phyloP scores from a whole-genome alignment of 1,284 basidiomycete species.

The Sanghuangporus sanghuang region DNA sequence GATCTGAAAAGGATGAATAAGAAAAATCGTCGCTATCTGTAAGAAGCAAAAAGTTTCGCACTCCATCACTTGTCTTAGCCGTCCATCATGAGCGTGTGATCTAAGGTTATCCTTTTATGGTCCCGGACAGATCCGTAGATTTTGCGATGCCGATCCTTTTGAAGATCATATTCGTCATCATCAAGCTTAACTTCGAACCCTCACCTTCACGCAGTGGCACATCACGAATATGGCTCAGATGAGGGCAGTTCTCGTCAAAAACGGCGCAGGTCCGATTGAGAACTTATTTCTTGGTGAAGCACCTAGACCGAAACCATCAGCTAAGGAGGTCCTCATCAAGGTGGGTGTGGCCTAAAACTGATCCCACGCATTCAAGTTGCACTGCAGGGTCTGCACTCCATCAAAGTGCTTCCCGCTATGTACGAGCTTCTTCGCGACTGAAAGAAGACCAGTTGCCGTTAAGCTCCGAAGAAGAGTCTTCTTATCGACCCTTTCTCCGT shows the following conservation, averaged over 20 bases:
- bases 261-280: conserved; percentile 72
- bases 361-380: not conserved
- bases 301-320: conserved; percentile 50
- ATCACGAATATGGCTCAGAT: conserved; percentile 36
- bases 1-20: not conserved
- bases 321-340: conserved; percentile 73
- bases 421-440: not conserved
- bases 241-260: conserved; percentile 82
- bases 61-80: no score
- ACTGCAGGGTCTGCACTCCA: not conserved
- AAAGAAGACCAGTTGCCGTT: not conserved
- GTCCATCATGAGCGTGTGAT: not conserved
- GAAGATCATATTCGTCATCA: conserved; percentile 1
- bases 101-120: not conserved
- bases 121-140: not conserved
- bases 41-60: not conserved
- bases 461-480: no score
- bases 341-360: conserved; percentile 32
- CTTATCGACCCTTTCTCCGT: not conserved
- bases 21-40: not conserved
- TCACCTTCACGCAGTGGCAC: not conserved
- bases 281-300: conserved; percentile 78
- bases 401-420: not conserved
- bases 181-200: not conserved
- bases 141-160: not conserved